Base-by-base conservation (phyloP, 2,329 filamentous ascomycete species). In the Pyricularia grisea region DNA sequence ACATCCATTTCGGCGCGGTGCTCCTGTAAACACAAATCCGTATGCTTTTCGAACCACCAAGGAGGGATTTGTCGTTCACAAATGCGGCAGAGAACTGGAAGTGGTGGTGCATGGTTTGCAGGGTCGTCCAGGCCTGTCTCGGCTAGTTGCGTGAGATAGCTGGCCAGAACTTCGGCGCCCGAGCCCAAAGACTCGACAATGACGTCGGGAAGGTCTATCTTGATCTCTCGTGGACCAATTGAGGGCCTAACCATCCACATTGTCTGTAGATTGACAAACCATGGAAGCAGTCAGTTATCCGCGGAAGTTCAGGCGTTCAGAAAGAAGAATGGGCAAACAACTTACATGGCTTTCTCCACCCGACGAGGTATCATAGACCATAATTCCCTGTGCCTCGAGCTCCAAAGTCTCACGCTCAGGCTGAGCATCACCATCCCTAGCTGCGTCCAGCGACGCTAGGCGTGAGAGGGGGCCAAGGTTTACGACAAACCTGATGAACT, bases 11-110 rank as follows among this genome's bases (percentile, higher is more conserved):
- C 95, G 0, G 95, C 94, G 67, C 92, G 90, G 76, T 99, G 95
- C 77, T 99, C 95, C 77, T 98, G 94, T 69, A 97, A 83, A 76
- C 95, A 99, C 25, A 98, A 82, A 75, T 99, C 96, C 1, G 94
- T 97, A 77, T 99, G 95, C 79, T 98, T 99, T 80, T 99, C 95
- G 74, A 99, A 99, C 96, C 95, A 99, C 95, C 95, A 99, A 0
- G 94, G 93, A 4, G 93, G 93, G 71, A 99, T 98, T 71, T 97
- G 93, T 68, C 95, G 92, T 77, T 99, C 95, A 78, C 95, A 99
- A 69, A 99, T 98, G 68, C 95, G 93, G 78, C 95, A 99, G 20
- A 99, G 86, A 4, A 98, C 91, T 0, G 93, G 92, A 12, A 89
- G 84, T 0, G 94, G 93, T 2, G 93, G 92, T 11, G 93, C 89